Percentiles rank a stretch among this genome's conserved stretches.
Evolutionary conservation across 2,329 filamentous ascomycete genomes (phyloP).

Genomic region (Aspergillus fumigatiaffinis): DNA sequence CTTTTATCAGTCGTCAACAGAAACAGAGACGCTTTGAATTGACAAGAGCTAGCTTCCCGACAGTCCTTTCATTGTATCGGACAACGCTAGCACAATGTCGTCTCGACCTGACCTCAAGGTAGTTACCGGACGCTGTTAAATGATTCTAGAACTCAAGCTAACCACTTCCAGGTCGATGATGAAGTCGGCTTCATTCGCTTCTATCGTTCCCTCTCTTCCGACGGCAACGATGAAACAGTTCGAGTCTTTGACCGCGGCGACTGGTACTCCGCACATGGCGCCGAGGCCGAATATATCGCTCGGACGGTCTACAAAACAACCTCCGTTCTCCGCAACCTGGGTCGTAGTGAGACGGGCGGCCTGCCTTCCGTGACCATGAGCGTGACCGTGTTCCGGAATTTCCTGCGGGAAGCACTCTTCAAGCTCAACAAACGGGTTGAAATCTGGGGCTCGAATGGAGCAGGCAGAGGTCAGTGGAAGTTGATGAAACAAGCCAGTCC

Average conservation of each 20-base stretch:
- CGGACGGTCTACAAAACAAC: conserved; percentile 93
- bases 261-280: conserved; percentile 71
- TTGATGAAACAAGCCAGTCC: conserved; percentile 87
- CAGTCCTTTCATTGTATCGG: conserved; percentile 7
- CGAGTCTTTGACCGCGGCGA: conserved; percentile 92
- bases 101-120: conserved; percentile 71
- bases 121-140: conserved; percentile 3
- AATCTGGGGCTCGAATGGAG: conserved; percentile 73
- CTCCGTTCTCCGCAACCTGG: conserved; percentile 86
- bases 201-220: conserved; percentile 77
- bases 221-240: conserved; percentile 62
- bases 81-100: conserved; percentile 52
- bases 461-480: conserved; percentile 83
- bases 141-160: conserved; percentile 6
- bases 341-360: conserved; percentile 76
- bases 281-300: conserved; percentile 47
- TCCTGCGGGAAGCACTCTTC: conserved; percentile 90
- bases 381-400: conserved; percentile 89
- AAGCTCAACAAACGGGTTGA: conserved; percentile 86
- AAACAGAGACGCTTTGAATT: conserved; percentile 6
- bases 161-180: conserved; percentile 70
- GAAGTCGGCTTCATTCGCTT: conserved; percentile 95
- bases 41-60: conserved; percentile 4
- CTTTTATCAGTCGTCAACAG: neutral
- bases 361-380: conserved; percentile 94